Evolutionary conservation across 2,329 filamentous ascomycete genomes (phyloP), one percentile per base, ranked within the genome.

Genomic region (Exserohilum turcica): DNA sequence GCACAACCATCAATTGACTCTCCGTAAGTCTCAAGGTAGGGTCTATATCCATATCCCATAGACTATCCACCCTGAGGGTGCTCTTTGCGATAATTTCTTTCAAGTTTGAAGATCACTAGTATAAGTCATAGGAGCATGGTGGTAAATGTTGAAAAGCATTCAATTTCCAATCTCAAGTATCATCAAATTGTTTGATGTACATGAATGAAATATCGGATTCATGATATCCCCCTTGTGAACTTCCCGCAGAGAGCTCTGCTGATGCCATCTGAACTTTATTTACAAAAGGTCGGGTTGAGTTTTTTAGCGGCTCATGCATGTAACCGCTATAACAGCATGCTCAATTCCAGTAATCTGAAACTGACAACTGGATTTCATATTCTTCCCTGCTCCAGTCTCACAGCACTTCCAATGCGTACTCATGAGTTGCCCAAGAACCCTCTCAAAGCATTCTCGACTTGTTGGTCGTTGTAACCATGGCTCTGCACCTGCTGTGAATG

Each of bases 21-120:
- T 82, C 79, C 3, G 76, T 71, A 52, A 82, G 79, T 2, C 72
- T 70, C 46, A 82, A 81, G 32, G 80, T 72, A 2, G 75, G 73
- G 29, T 79, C 77, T 13, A 78, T 64, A 36, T 80, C 76, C 47
- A 74, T 72, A 9, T 69, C 59, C 12, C 65, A 48, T 28, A 82
- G 73, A 15, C 75, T 74, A 49, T 76, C 74, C 29, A 74, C 60
- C 4, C 69, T 66, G 9, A 83, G 62, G 2, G 71, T 64, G 52
- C 82, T 66, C 59, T 76, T 67, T 45, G 71, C 55, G 32, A 75
- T 74, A 5, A 83, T 65, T 52, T 78, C 74, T 33, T 69, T n/a
- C n/a, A n/a, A n/a, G n/a, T n/a, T n/a, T n/a, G n/a, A n/a, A n/a
- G n/a, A n/a, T n/a, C n/a, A n/a, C n/a, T n/a, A n/a, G 21, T 24